Evolutionary conservation across 768 basidiomycete genomes (phyloP).

Genomic region (Inosperma sp.): DNA sequence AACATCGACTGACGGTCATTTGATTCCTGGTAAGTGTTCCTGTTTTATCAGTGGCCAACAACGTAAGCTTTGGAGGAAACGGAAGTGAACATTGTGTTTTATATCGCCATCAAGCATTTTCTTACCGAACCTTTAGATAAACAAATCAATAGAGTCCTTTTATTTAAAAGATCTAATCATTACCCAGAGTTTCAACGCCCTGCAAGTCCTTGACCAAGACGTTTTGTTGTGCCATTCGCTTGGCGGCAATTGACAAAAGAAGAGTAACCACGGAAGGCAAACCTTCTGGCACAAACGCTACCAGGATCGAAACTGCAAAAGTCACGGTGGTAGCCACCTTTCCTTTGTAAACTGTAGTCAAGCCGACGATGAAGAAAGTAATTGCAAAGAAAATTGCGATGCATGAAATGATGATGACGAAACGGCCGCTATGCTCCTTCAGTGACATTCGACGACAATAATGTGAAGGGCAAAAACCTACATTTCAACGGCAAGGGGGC

Average conservation of each 20-base stretch:
- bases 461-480: conserved; percentile 27
- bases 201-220: conserved; percentile 73
- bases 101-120: not conserved
- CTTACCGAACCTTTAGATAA: conserved; percentile 47
- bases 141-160: conserved; percentile 25
- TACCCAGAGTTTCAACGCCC: conserved; percentile 65
- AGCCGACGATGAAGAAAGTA: conserved; percentile 62
- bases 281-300: conserved; percentile 60
- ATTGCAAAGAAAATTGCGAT: conserved; percentile 60
- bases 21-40: conserved; percentile 68
- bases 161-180: conserved; percentile 15
- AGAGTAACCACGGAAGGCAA: conserved; percentile 65
- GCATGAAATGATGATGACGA: conserved; percentile 57
- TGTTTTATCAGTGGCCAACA: conserved; percentile 69
- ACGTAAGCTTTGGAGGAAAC: conserved; percentile 49
- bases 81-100: conserved; percentile 11
- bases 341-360: conserved; percentile 62
- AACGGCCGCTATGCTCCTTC: conserved; percentile 40
- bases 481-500: conserved; percentile 66
- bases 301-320: conserved; percentile 56
- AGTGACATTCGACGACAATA: not conserved
- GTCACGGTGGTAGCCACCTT: conserved; percentile 56
- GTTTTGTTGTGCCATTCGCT: conserved; percentile 66
- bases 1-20: conserved; percentile 49
- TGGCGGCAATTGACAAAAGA: conserved; percentile 63